Conservation (phyloP, 805 yeast genomes). For the Zygotorulaspora florentina region DNA sequence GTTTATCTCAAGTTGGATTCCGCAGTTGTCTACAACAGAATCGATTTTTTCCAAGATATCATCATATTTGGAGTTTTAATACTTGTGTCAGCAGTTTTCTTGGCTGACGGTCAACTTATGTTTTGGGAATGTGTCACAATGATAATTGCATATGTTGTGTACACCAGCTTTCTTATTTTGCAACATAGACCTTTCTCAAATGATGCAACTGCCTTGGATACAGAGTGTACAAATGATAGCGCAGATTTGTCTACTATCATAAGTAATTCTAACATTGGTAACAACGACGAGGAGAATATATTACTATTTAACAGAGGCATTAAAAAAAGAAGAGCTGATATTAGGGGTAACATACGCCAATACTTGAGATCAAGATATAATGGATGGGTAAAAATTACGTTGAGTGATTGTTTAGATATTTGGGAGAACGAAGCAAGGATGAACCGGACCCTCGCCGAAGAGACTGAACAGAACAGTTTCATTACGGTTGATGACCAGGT, state of each 20-base stretch:
- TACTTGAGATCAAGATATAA: slow-evolving; percentile 25
- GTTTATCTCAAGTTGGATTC: slow-evolving; percentile 1
- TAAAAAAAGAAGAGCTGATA: slow-evolving; percentile 15
- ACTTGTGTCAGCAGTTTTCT: slow-evolving; percentile 45
- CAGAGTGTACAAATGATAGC: background rate
- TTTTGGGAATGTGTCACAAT: slow-evolving; percentile 54
- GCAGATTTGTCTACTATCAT: slow-evolving; percentile 11
- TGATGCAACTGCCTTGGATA: background rate
- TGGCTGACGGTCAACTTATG: slow-evolving; percentile 52
- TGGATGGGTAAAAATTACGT: slow-evolving; percentile 27
- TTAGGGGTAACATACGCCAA: slow-evolving; percentile 20
- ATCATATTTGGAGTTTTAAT: slow-evolving; percentile 51
- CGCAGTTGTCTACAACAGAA: slow-evolving; percentile 31
- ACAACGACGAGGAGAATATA: slow-evolving; percentile 12
- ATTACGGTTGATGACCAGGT: slow-evolving; percentile 4
- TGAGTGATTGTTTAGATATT: slow-evolving; percentile 27
- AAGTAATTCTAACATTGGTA: slow-evolving; percentile 6
- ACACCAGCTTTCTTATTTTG: slow-evolving; percentile 48
- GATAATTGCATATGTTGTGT: slow-evolving; percentile 51
- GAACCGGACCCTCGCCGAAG: slow-evolving; percentile 1
- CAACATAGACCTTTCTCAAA: slow-evolving; percentile 15
- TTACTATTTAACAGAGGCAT: slow-evolving; percentile 17
- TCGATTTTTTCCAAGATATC: slow-evolving; percentile 57
- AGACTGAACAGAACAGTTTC: slow-evolving; percentile 2
- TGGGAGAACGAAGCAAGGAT: slow-evolving; percentile 23